Conservation (phyloP, 768 basidiomycete species). For the Strobilomyces echinocephalus region DNA sequence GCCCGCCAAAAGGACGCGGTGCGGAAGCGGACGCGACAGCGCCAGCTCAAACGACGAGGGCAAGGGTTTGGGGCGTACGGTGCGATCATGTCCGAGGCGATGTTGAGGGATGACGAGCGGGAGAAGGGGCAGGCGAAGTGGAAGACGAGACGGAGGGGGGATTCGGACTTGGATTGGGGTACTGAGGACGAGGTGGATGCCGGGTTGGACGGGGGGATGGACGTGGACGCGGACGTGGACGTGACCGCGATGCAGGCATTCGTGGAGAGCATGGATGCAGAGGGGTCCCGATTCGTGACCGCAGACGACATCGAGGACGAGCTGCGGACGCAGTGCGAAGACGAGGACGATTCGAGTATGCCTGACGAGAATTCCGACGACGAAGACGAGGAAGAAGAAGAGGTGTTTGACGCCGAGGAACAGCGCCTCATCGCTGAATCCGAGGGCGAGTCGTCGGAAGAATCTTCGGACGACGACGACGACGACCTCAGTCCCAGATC, state of each 20-base stretch:
- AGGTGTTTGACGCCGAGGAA: constrained; percentile 43
- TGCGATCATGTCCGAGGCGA: constrained; percentile 51
- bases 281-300: constrained; percentile 47
- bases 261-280: constrained; percentile 44
- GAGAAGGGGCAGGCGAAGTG: constrained; percentile 36
- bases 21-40: constrained; percentile 17
- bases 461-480: constrained; percentile 34
- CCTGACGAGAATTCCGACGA: constrained; percentile 24
- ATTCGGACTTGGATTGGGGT: constrained; percentile 70
- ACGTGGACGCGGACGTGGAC: constrained; percentile 54
- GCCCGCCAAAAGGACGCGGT: constrained; percentile 18
- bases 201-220: constrained; percentile 49
- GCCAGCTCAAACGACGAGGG: constrained; percentile 18
- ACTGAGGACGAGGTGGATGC: constrained; percentile 36
- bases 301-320: constrained; percentile 65
- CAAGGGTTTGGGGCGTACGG: constrained; percentile 45
- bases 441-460: constrained; percentile 21
- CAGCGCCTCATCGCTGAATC: constrained; percentile 37
- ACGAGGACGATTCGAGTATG: constrained; percentile 34
- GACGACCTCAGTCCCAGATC: constrained; percentile 31
- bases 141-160: constrained; percentile 52
- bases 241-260: constrained; percentile 51
- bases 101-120: constrained; percentile 34
- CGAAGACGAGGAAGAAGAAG: constrained; percentile 37
- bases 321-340: constrained; percentile 44